Percentiles rank a stretch among this genome's conserved stretches.
These are phyloP conservation scores for Lactarius indigo DNA, from an alignment of 768 basidiomycete genomes.

Conservation along the genomic window DNA sequence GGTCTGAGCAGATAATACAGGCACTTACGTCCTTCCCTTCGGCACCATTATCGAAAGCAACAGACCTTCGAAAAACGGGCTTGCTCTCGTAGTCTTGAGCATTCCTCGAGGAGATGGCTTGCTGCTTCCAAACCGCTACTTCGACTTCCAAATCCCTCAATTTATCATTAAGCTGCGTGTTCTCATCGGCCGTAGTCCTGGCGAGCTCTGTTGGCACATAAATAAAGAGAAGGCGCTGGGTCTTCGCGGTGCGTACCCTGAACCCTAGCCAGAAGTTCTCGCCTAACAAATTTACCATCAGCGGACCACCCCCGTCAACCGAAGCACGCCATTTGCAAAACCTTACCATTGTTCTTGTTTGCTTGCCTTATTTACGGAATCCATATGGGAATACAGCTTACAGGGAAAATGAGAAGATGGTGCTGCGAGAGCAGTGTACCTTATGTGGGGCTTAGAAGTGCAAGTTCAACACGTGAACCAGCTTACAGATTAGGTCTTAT, in stretches of 20 bases:
- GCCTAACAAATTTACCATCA: constrained; percentile 8
- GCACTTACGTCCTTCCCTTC: neutral
- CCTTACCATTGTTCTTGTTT: constrained; percentile 23
- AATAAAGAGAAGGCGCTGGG: neutral
- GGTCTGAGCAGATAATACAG: neutral
- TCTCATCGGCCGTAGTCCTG: constrained; percentile 17
- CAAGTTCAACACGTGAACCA: constrained; percentile 3
- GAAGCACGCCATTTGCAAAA: neutral
- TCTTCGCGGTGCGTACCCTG: constrained; percentile 10
- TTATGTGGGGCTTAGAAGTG: constrained; percentile 4
- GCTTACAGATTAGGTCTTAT: constrained; percentile 6
- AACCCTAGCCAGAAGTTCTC: constrained; percentile 19
- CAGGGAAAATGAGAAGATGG: neutral
- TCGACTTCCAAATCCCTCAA: constrained; percentile 24
- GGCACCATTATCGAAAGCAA: neutral
- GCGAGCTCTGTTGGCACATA: constrained; percentile 19
- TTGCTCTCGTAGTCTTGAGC: constrained; percentile 5
- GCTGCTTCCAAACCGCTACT: constrained; percentile 23
- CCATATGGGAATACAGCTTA: constrained; percentile 15
- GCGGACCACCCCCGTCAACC: neutral
- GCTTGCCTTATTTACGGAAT: neutral
- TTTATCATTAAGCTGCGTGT: constrained; percentile 13
- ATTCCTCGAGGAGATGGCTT: constrained; percentile 15
- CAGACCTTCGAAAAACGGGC: neutral
- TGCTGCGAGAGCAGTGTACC: neutral